Percentiles rank a stretch among this genome's conserved stretches.
Evolutionary conservation across 1,284 basidiomycete species (phyloP).

Genomic region (Ustilago curta): DNA sequence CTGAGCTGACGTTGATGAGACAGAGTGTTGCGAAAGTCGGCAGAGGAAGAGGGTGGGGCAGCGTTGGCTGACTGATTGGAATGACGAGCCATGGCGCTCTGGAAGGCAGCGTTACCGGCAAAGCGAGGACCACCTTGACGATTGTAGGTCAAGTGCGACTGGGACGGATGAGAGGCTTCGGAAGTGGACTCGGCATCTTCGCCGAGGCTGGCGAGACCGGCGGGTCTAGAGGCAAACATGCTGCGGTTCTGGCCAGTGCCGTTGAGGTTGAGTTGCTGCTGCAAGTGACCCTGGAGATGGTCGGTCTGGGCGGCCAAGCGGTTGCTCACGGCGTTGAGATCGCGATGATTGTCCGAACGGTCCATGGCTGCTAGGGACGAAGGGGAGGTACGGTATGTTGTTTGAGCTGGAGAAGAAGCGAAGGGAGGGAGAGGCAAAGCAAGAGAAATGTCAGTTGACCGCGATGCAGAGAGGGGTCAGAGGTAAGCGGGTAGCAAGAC

Average conservation of each 20-base stretch:
- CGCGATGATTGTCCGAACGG: constrained; percentile 30
- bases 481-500: background rate
- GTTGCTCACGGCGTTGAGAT: constrained; percentile 43
- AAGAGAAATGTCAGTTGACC: background rate
- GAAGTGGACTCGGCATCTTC: constrained; percentile 49
- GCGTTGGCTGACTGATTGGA: constrained; percentile 29
- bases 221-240: constrained; percentile 49
- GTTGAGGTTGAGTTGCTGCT: constrained; percentile 59
- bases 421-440: background rate
- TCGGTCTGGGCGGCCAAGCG: constrained; percentile 60
- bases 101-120: constrained; percentile 63
- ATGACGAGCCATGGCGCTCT: constrained; percentile 60
- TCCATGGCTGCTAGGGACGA: constrained; percentile 16
- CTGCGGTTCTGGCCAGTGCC: constrained; percentile 28
- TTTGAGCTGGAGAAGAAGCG: background rate
- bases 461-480: background rate
- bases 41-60: constrained; percentile 19
- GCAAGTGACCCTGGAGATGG: constrained; percentile 56
- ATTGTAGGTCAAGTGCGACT: constrained; percentile 20
- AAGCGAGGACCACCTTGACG: constrained; percentile 60
- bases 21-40: constrained; percentile 36
- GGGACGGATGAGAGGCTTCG: constrained; percentile 20
- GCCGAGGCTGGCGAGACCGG: constrained; percentile 57
- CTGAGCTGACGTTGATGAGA: constrained; percentile 58
- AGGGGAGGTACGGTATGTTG: background rate